Percentiles rank a stretch among this genome's conserved stretches.
Conservation (phyloP, 2,329 filamentous ascomycete genomes). For the Davidsoniella eucalypti region DNA sequence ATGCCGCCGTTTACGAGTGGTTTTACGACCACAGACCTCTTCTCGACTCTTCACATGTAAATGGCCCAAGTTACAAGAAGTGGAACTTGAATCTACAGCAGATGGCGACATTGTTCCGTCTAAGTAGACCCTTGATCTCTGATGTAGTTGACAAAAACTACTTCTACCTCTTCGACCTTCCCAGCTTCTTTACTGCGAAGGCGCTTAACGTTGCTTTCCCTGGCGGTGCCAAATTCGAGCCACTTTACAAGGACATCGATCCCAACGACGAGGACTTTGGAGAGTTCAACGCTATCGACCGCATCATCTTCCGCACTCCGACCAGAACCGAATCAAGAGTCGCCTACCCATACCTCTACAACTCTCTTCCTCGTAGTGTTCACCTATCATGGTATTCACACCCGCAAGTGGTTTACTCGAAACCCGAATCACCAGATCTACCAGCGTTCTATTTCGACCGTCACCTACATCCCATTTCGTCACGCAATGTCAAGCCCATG, state of each 20-base stretch:
- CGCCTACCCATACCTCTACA: constrained; percentile 88
- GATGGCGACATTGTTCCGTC: constrained; percentile 86
- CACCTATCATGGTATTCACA: constrained; percentile 87
- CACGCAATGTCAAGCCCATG: constrained; percentile 80
- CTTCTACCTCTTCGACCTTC: constrained; percentile 90
- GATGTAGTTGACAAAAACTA: constrained; percentile 94
- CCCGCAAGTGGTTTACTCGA: constrained; percentile 81
- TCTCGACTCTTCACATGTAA: constrained; percentile 81
- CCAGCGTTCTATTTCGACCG: constrained; percentile 97
- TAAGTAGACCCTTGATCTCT: constrained; percentile 79
- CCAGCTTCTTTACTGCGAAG: constrained; percentile 91
- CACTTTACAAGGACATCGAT: constrained; percentile 94
- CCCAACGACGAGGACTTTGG: constrained; percentile 98
- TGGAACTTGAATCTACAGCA: constrained; percentile 90
- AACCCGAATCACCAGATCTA: constrained; percentile 71
- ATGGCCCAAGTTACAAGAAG: constrained; percentile 87
- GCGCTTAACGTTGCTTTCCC: constrained; percentile 93
- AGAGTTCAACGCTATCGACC: constrained; percentile 98
- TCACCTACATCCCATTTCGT: constrained; percentile 95
- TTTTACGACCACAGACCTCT: constrained; percentile 91
- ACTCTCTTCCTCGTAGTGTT: constrained; percentile 86
- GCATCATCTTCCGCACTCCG: constrained; percentile 92
- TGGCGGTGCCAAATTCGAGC: constrained; percentile 93
- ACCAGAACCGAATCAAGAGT: constrained; percentile 94
- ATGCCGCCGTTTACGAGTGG: constrained; percentile 85